Base-by-base conservation (phyloP, 2,329 filamentous ascomycete genomes). In the Nigrospora osmanthi region DNA sequence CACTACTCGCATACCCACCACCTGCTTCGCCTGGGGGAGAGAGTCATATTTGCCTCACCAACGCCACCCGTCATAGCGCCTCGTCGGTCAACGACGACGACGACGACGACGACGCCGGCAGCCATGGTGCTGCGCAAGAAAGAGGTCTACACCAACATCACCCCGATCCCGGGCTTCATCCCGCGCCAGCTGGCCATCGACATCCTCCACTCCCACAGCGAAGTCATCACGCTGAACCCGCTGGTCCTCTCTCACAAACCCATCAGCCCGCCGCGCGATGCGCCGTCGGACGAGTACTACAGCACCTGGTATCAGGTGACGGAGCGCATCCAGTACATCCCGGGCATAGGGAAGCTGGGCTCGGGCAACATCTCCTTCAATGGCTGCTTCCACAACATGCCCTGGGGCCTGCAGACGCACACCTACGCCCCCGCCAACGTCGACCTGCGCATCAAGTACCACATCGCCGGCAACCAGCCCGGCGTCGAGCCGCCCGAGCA, bases 301-400 rank as follows among this genome's bases (percentile, higher is more conserved):
- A 80, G 80, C 50, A 83, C 82, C 30, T 87, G 83, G 83, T 87
- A 87, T 61, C 81, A 86, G 62, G 85, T 87, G 57, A 75, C 68
- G 46, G 75, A 87, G 69, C 75, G 80, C 55, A 81, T 87, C 48
- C 81, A 85, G 58, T 78, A 80, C 53, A 66, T 85, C 6, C 82
- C 83, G 0, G 83, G 83, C 32, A 66, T 85, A 45, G 82, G 82
- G 52, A 79, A 71, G 63, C 70, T 83, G 48, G 81, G 81, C 19
- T 78, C 78, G 4, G 75, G 80, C 58, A 77, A 78, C 57, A 83
- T 87, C 62, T 73, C 70, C 39, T 87, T 87, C 66, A 83, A 80
- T 48, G 83, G 80, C 48, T 84, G 81, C 57, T 87, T 87, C 59
- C 83, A 87, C 57, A 75, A 86, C 60, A 78, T 85, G 70, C 80